Evolutionary conservation across 2,329 filamentous ascomycete species (phyloP).

Genomic region (Annulohypoxylon truncatum): DNA sequence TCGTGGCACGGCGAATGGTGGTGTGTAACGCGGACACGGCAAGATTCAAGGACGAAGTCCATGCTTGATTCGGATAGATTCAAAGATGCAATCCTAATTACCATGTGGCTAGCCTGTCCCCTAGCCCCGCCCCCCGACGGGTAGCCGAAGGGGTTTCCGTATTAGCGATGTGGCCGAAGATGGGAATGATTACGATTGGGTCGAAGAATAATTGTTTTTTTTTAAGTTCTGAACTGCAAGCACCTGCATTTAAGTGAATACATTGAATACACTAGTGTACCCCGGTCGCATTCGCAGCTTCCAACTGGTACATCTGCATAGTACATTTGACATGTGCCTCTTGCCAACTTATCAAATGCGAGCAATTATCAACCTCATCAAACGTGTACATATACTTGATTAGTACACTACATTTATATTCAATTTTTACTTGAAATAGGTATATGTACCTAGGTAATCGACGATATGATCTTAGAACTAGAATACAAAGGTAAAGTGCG

Average conservation of each 20-base stretch:
- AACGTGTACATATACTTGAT: background rate
- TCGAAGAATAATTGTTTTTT: conserved; percentile 1
- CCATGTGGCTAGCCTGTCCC: conserved; percentile 6
- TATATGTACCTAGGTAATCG: background rate
- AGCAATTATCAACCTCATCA: conserved; percentile 4
- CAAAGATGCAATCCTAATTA: conserved; percentile 3
- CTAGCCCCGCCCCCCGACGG: conserved; percentile 5
- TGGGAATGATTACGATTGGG: conserved; percentile 30
- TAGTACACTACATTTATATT: background rate
- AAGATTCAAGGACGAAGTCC: conserved; percentile 35
- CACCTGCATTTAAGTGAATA: background rate
- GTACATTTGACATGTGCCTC: background rate
- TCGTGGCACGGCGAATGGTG: conserved; percentile 10
- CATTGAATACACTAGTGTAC: background rate
- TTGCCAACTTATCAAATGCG: conserved; percentile 1
- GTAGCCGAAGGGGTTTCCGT: background rate
- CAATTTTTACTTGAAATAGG: background rate
- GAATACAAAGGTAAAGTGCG: background rate
- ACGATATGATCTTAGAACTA: background rate
- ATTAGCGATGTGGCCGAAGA: conserved; percentile 5
- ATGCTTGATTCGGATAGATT: conserved; percentile 36
- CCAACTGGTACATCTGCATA: background rate
- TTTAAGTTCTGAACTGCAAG: background rate
- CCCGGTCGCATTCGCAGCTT: background rate
- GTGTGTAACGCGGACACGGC: conserved; percentile 15